phyloP scores from a whole-genome alignment of 805 yeast species.

The Yarrowia osloensis region DNA sequence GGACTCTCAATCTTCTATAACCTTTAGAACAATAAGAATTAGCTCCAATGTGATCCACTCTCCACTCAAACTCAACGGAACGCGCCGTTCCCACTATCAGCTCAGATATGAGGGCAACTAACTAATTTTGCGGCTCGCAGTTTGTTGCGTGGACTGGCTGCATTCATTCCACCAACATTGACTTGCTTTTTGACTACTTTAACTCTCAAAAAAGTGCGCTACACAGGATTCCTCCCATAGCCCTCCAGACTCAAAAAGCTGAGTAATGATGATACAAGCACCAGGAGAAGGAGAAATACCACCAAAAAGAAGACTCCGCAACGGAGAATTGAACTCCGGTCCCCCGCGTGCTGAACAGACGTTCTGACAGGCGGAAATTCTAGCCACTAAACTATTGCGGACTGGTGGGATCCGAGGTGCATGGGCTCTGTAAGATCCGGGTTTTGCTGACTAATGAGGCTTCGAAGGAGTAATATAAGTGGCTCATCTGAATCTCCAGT shows the following conservation, averaged over 20 bases:
- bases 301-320: constrained; percentile 8
- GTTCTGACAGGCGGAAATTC: constrained; percentile 45
- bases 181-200: too few species aligned
- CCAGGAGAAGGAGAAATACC: background rate
- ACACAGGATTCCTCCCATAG: too few species aligned
- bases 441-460: background rate
- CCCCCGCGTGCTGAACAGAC: constrained; percentile 23
- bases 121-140: background rate
- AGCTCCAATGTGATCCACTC: background rate
- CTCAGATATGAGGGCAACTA: too few species aligned
- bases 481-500: background rate
- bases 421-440: background rate
- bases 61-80: background rate
- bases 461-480: background rate
- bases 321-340: constrained; percentile 27
- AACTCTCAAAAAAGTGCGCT: too few species aligned
- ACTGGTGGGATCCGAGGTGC: background rate
- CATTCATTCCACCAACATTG: too few species aligned
- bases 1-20: background rate
- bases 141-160: too few species aligned
- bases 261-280: background rate
- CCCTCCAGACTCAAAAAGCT: too few species aligned
- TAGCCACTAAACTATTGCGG: constrained; percentile 45
- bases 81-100: background rate
- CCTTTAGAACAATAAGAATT: background rate